These are phyloP conservation scores for Cyberlindnera mycetangii DNA, from an alignment of 805 yeast species.

Conservation along the genomic window DNA sequence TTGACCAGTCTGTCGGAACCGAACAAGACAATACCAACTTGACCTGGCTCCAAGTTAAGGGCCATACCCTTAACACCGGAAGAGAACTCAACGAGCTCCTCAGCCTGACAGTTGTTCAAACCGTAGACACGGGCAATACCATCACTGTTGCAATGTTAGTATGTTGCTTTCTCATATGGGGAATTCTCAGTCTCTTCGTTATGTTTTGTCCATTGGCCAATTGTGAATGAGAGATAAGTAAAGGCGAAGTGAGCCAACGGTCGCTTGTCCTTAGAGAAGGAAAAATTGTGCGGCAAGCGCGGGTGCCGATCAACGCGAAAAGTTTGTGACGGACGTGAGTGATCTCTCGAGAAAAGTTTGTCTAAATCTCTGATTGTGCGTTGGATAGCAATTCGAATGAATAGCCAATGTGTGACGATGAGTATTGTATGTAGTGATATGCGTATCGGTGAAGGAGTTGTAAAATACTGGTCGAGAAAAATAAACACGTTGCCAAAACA, in stretches of 20 bases:
- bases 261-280: too few species aligned
- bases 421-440: not conserved
- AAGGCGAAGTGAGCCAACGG: too few species aligned
- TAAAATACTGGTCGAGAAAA: not conserved
- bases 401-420: too few species aligned
- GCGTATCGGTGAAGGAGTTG: too few species aligned
- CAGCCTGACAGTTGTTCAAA: conserved; percentile 99
- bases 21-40: conserved; percentile 99
- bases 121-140: conserved; percentile 99
- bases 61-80: conserved; percentile 99
- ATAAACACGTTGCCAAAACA: not conserved
- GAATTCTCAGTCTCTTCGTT: not conserved
- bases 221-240: too few species aligned
- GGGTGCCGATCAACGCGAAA: not conserved
- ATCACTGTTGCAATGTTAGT: conserved; percentile 55
- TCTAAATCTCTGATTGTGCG: too few species aligned
- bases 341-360: not conserved
- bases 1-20: conserved; percentile 98
- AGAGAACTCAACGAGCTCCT: conserved; percentile 98
- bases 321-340: not conserved
- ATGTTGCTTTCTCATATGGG: not conserved
- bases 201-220: not conserved
- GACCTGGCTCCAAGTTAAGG: conserved; percentile 99
- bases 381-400: too few species aligned
- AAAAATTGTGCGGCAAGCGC: not conserved